Base-by-base conservation (phyloP, 192 early-diverging fungal species). In the Rhizophagus clarus region DNA sequence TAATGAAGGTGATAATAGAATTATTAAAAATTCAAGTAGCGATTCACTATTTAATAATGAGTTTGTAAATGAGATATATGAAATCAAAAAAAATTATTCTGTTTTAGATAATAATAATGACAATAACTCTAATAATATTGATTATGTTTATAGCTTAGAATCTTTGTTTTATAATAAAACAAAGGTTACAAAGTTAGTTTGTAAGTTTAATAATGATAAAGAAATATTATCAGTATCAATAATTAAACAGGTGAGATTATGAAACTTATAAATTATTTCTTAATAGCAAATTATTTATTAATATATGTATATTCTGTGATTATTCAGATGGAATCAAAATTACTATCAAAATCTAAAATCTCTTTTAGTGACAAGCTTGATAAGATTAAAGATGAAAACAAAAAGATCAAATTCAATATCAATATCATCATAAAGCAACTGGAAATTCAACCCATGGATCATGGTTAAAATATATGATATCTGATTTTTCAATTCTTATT, bases 141-240 rank as follows among this genome's bases (percentile, higher is more conserved):
- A 28, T 28, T 28, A 29, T 66, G 24, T 28, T 66, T 37, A 37
- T 37, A 37, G 34, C 34, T 37, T 5, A 37, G 34, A 37, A 37
- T 37, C 2, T 37, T 37, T 37, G 5, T 37, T 37, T 5, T n/a
- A 12, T 66, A 29, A 66, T 28, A 28, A 66, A 66, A 28, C 24
- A 66, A 66, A 66, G 63, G 11, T 29, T 66, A 66, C 28, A n/a
- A 66, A 66, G 8, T 66, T 28, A 66, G 63, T 28, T 66, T 28
- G 63, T 66, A 66, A 66, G 29, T 31, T n/a, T 26, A 66, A 28
- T 5, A 66, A 28, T 32, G 63, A 66, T 66, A 28, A 10, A 32
- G 63, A 37, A 37, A 37, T 5, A 37, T 37, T 5, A 37, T 37
- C 34, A 66, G 34, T 37, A 37, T 37, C 34, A 37, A 26, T 28